Base-by-base conservation (phyloP, 495 filamentous ascomycete genomes). In the Peziza echinospora region DNA sequence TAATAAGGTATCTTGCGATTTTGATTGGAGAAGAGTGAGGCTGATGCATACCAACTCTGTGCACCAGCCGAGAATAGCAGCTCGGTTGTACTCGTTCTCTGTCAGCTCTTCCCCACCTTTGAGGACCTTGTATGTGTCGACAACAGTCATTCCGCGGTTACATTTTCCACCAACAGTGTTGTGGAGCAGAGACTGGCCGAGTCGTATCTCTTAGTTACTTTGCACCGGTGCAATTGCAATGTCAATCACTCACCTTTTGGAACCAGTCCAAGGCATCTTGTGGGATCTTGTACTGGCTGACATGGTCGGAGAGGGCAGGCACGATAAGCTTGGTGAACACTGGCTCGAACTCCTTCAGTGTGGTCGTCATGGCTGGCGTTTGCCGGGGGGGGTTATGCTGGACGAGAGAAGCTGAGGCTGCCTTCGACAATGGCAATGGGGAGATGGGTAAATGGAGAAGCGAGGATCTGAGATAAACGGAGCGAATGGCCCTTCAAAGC, bases 141-240 rank as follows among this genome's bases (percentile, higher is more conserved):
- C 80, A 43, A 94, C 85, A 44, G 89, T 94, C 75, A 97, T 89
- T 64, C 91, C 89, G 53, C 89, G 83, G 68, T 96, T 97, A 69
- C 84, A 87, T 73, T 97, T 97, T 57, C 89, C 89, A 56, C 91
- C 91, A 43, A 86, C 65, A 13, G 81, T 72, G 63, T 97, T 97
- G 70, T 76, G 71, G 52, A 81, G 68, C 51, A 96, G 71, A 43
- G 69, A n/a, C n/a, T n/a, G n/a, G n/a, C n/a, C n/a, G n/a, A n/a
- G n/a, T n/a, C n/a, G n/a, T n/a, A n/a, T n/a, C n/a, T n/a, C n/a
- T n/a, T n/a, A n/a, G n/a, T n/a, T n/a, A n/a, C n/a, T n/a, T n/a
- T n/a, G n/a, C n/a, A n/a, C n/a, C n/a, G n/a, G n/a, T n/a, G n/a
- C n/a, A n/a, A n/a, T n/a, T n/a, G n/a, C n/a, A n/a, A n/a, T n/a